phyloP scores from a whole-genome alignment of 2,329 filamentous ascomycete species.

The Penicillium decumbens region DNA sequence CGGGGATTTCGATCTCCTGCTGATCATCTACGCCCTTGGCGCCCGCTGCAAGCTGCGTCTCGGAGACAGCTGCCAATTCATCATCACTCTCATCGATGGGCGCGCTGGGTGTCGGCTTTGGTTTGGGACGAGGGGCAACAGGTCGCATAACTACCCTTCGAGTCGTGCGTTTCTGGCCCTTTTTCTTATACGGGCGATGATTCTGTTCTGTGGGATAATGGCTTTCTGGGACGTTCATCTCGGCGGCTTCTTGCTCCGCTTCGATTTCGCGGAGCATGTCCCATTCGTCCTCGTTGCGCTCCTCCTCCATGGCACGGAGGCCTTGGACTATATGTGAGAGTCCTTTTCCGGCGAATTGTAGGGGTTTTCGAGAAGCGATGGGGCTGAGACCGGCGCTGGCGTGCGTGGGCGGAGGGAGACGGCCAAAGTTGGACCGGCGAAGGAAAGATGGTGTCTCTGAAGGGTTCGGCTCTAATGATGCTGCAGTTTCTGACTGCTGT shows the following conservation, averaged over 20 bases:
- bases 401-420: slow-evolving; percentile 18
- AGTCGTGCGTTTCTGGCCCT: slow-evolving; percentile 48
- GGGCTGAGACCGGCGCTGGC: slow-evolving; percentile 32
- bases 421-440: slow-evolving; percentile 34
- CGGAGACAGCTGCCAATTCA: slow-evolving; percentile 28
- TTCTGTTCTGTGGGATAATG: slow-evolving; percentile 22
- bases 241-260: slow-evolving; percentile 29
- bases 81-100: slow-evolving; percentile 27
- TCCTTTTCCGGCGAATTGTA: slow-evolving; percentile 37
- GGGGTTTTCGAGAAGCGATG: slow-evolving; percentile 35
- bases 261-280: slow-evolving; percentile 45
- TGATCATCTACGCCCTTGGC: slow-evolving; percentile 8
- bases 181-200: slow-evolving; percentile 42
- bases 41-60: slow-evolving; percentile 25
- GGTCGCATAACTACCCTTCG: slow-evolving; percentile 44
- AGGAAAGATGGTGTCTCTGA: slow-evolving; percentile 41
- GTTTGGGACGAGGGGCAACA: slow-evolving; percentile 30
- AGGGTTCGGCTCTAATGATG: slow-evolving; percentile 15
- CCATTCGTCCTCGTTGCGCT: slow-evolving; percentile 41
- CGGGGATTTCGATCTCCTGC: slow-evolving; percentile 5
- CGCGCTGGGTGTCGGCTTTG: slow-evolving; percentile 18
- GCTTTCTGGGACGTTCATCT: slow-evolving; percentile 36
- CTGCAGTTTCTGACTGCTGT: slow-evolving; percentile 3
- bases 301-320: slow-evolving; percentile 40
- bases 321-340: slow-evolving; percentile 39